Conservation (phyloP, 1,139 yeast species). For the Dujonia santamariae region DNA sequence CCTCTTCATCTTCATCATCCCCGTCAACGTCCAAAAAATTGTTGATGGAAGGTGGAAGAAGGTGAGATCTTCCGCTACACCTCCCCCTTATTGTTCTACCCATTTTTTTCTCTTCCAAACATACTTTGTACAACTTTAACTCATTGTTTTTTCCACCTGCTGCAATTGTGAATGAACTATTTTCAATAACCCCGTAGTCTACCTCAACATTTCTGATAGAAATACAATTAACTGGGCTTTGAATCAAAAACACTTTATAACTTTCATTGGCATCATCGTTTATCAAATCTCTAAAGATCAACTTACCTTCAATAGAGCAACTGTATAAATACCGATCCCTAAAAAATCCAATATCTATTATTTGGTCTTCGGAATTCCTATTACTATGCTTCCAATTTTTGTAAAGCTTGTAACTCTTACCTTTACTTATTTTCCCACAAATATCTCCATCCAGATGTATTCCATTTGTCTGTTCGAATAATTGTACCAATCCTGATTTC, state of each 20-base stretch:
- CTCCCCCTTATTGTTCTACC: no score
- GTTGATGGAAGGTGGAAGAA: no score
- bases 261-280: constrained; percentile 37
- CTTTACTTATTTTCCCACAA: not conserved
- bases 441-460: constrained; percentile 1
- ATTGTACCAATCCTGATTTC: constrained; percentile 28
- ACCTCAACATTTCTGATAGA: constrained; percentile 17
- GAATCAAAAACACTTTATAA: constrained; percentile 26
- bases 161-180: constrained; percentile 16
- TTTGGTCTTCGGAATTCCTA: constrained; percentile 18
- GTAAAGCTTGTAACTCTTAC: constrained; percentile 18
- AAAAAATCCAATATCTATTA: constrained; percentile 26
- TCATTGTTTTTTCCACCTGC: constrained; percentile 49
- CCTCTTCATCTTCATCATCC: not conserved
- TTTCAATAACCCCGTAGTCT: constrained; percentile 11
- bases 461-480: constrained; percentile 25
- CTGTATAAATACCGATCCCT: constrained; percentile 35
- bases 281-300: constrained; percentile 42
- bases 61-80: no score
- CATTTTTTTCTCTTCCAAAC: constrained; percentile 6
- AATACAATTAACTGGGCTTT: constrained; percentile 35
- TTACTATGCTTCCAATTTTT: constrained; percentile 39
- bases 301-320: constrained; percentile 44
- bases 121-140: constrained; percentile 27
- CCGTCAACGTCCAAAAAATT: no score